Evolutionary conservation across 352 stramenopile genomes (phyloP).

Genomic region (Globisporangium rhizosaccharum): DNA sequence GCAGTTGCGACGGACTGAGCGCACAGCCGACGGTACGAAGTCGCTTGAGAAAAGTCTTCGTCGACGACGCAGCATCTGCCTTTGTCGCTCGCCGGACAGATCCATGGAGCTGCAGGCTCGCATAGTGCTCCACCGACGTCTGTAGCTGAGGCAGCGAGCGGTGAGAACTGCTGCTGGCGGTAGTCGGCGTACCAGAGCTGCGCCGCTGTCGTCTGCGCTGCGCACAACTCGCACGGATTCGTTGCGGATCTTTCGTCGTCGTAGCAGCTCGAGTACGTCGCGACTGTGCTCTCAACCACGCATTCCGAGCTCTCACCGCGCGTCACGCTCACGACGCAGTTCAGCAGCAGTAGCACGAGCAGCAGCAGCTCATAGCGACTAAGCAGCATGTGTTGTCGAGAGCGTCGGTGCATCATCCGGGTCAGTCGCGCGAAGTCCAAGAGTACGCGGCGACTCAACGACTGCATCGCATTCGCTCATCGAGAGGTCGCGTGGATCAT

Average conservation of each 20-base stretch:
- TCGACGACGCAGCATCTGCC: constrained; percentile 14
- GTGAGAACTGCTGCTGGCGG: background rate
- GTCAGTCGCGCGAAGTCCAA: too few species aligned
- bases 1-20: background rate
- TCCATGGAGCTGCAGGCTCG: constrained; percentile 14
- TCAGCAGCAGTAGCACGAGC: background rate
- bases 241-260: background rate
- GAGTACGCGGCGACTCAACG: too few species aligned
- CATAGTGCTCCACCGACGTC: background rate
- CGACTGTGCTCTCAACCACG: constrained; percentile 4
- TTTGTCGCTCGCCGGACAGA: constrained; percentile 11
- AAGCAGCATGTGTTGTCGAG: background rate
- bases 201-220: background rate
- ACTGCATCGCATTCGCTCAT: too few species aligned
- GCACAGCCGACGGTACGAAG: constrained; percentile 10
- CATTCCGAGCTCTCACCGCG: background rate
- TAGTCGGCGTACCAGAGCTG: constrained; percentile 12
- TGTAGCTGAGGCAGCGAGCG: background rate
- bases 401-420: background rate
- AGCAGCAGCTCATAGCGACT: background rate
- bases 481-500: too few species aligned
- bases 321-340: background rate
- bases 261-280: constrained; percentile 8
- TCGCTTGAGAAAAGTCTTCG: constrained; percentile 2
- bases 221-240: constrained; percentile 3